These are phyloP conservation scores for Lodderomyces oxycetoniae DNA, from an alignment of 1,139 yeast species.

Conservation along the genomic window DNA sequence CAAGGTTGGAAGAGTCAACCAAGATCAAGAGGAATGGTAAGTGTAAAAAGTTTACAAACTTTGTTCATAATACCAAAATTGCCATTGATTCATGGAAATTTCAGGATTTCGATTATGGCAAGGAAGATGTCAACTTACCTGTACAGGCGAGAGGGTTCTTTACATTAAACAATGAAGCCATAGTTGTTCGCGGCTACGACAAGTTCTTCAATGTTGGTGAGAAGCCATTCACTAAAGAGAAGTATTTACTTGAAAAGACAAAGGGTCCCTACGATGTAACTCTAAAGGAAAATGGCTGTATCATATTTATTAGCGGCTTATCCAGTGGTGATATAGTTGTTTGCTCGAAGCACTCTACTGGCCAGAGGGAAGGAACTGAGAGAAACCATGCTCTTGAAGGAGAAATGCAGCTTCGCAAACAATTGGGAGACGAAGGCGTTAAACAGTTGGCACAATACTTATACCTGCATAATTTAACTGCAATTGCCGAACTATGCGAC, in stretches of 20 bases:
- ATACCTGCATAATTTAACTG: conserved; percentile 56
- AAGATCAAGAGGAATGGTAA: conserved; percentile 22
- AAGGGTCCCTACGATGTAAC: conserved; percentile 78
- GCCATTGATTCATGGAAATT: conserved; percentile 65
- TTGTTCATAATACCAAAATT: conserved; percentile 11
- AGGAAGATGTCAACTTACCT: conserved; percentile 49
- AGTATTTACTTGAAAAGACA: conserved; percentile 42
- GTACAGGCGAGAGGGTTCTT: conserved; percentile 82
- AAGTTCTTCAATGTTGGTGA: conserved; percentile 88
- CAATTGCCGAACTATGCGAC: conserved; percentile 91
- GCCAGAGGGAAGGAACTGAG: conserved; percentile 45
- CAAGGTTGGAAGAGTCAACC: conserved; percentile 17
- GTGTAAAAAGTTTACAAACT: conserved; percentile 19
- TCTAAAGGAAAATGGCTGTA: conserved; percentile 90
- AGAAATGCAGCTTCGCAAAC: conserved; percentile 50
- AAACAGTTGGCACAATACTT: conserved; percentile 54
- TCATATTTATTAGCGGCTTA: conserved; percentile 75
- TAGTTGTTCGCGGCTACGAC: conserved; percentile 85
- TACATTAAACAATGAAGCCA: conserved; percentile 44
- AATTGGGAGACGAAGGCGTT: conserved; percentile 37
- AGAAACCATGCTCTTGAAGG: conserved; percentile 79
- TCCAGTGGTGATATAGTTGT: conserved; percentile 70
- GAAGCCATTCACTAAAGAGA: conserved; percentile 48
- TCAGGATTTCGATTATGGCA: conserved; percentile 82
- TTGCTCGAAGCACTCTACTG: conserved; percentile 88